Base-by-base conservation (phyloP, 805 yeast genomes). In the Candida succiphila region DNA sequence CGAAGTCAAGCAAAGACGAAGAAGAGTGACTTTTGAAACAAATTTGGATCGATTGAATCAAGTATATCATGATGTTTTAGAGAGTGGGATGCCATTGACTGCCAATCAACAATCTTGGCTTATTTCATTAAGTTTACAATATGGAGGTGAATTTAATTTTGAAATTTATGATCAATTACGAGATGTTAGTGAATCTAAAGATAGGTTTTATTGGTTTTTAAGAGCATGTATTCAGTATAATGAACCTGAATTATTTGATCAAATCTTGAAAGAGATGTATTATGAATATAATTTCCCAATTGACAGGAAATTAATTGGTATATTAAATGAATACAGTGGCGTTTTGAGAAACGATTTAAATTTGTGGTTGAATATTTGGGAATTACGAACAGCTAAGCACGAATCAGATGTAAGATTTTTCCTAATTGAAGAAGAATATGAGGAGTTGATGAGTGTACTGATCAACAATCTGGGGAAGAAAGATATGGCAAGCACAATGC, bases 41-140 rank as follows among this genome's bases (percentile, higher is more conserved):
- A 19, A 22, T 10, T 6, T 18, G 9, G 25, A 20, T 10, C 5
- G 23, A 7, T 16, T 30, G 17, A 29, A 33, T 17, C 32, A 38
- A 8, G 37, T 48, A 20, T 46, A 40, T 35, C 32, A 35, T 31
- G 50, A 45, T 33, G 45, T 46, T 5, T 16, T 44, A 15, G 42
- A 39, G 9, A 19, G 41, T 2, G 44, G 40, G 5, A 40, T 48
- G 46, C 14, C 27, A 27, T 30, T 48, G 18, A 48, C 51, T 3
- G 34, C 42, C 12, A 37, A 34, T 12, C 51, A 48, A 28, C 33
- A 44, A 17, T 26, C 30, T 6, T 32, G 41, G 18, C 43, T 44
- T 41, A 14, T 45, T 8, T 27, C 32, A n/a, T 27, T 37, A 7
- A 25, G 37, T 6, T 31, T 48, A 21, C 31, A 27, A 17, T 29